A percentile compares a stretch with the other conserved stretches of the same genome.
phyloP scores from a whole-genome alignment of 2,329 filamentous ascomycete species.

The Huntiella moniliformis region DNA sequence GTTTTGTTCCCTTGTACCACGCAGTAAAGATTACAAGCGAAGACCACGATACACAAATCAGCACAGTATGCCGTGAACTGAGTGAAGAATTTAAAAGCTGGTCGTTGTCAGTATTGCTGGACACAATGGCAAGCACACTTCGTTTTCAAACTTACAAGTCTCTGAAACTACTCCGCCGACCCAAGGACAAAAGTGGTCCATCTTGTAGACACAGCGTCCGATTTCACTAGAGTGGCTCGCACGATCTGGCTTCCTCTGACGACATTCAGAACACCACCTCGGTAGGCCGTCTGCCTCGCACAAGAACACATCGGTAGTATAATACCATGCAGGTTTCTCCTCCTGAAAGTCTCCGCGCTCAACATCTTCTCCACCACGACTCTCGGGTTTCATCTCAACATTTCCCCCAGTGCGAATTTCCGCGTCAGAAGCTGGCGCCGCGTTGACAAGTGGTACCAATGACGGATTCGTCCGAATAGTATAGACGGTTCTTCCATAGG shows the following conservation, averaged over 20 bases:
- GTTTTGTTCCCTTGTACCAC: constrained; percentile 33
- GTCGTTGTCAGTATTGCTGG: neutral
- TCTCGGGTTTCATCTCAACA: neutral
- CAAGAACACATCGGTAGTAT: constrained; percentile 64
- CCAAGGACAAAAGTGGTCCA: constrained; percentile 95
- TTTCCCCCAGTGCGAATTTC: neutral
- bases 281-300: constrained; percentile 73
- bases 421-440: neutral
- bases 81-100: constrained; percentile 76
- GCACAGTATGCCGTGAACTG: constrained; percentile 66
- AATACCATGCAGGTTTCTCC: constrained; percentile 56
- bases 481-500: constrained; percentile 54
- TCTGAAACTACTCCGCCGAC: constrained; percentile 87
- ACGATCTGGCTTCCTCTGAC: constrained; percentile 74
- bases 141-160: constrained; percentile 31
- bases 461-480: constrained; percentile 54
- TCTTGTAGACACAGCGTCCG: constrained; percentile 63
- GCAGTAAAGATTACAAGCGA: constrained; percentile 47
- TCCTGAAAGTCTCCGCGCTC: constrained; percentile 25
- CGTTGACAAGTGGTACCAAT: constrained; percentile 42
- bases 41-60: constrained; percentile 43
- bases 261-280: constrained; percentile 67
- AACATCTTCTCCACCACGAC: no score
- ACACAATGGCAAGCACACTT: neutral
- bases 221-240: constrained; percentile 74